Base-by-base conservation (phyloP, 139 green algal species). In the Microglena sp. region DNA sequence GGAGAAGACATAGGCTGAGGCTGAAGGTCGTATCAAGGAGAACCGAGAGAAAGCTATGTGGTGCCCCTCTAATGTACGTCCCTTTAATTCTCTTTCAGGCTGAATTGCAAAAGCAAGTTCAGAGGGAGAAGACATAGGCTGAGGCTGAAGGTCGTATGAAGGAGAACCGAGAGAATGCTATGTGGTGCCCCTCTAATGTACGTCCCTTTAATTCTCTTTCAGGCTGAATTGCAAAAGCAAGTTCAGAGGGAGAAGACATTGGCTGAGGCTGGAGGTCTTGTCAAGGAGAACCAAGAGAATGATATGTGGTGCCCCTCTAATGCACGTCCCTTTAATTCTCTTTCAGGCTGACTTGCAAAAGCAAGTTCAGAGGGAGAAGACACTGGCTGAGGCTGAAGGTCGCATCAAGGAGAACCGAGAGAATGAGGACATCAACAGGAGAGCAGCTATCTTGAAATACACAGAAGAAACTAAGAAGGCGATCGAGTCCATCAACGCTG, bases 401-500 rank as follows among this genome's bases (percentile, higher is more conserved):
- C 75, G 92, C 33, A 87, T 87, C 31, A 77, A 82, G 62, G 94
- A 99, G 78, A 76, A 81, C 21, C 76, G 92, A 1, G 79, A 88
- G 66, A 98, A 97, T 72, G 93, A 97, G 74, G 94, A 99, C 75
- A 82, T 99, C 36, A 95, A 96, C 82, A 69, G 90, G 5, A 69
- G 83, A 29, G 82, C 81, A 54, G 73, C 81, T 21, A 62, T 40
- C 5, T 40, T 6, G 21, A 22, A 5, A 62, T 62, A 22, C 28
- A 35, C 29, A 45, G n/a, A 43, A 32, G 24, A 68, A 30, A 53
- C 63, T 2, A 26, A 34, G 8, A 62, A 70, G 18, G 68, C 68
- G 1, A 15, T 74, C 26, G 68, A 74, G 46, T 55, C 82, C 33
- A 95, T 97, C 77, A 93, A 97, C 53, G 83, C 87, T 0, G 84